Evolutionary conservation across 192 early-diverging fungal species (phyloP), one percentile per base, ranked within the genome.

Genomic region (Fimicolochytrium jonesii): DNA sequence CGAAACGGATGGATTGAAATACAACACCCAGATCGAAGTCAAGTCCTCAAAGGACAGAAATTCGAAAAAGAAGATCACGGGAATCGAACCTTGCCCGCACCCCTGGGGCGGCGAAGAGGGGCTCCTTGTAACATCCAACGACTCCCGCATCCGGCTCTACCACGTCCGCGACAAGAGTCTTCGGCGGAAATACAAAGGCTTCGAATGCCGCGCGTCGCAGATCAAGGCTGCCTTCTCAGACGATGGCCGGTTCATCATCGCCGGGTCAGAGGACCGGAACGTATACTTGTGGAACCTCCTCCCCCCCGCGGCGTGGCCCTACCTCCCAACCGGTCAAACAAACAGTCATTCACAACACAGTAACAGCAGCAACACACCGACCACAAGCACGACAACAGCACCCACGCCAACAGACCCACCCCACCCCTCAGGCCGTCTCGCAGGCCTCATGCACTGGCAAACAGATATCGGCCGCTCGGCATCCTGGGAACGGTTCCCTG

Each of bases 21-120:
- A 92, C 56, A 87, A 88, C 61, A 93, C 91, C 17, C 91, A 89
- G 55, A 89, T 95, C 55, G 76, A 85, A 44, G 81, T 92, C 31
- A 73, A 80, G 47, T 81, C 72, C 29, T 70, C 82, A 11, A 72
- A 81, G 29, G 76, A 77, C 26, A 70, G 79, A 42, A 80, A 84
- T 35, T 67, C 78, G 2, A 85, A 86, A 54, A 83, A 84, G 15
- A 91, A 92, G 52, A 90, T 95, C 49, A 92, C 89, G 4, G 89
- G 92, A 2, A 91, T 95, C 46, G 85, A 88, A 56, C 41, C 77
- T 33, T 74, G 86, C 61, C 79, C 84, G 10, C 28, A 49, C 13
- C 43, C 64, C 9, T 41, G 56, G 29, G 56, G 56, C 23, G 81
- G 75, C 23, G 82, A 86, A 45, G 85, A 88, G 18, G 82, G 78